These are phyloP conservation scores for Sclerotiophoma versabilis DNA, from an alignment of 2,329 filamentous ascomycete species.

Conservation along the genomic window DNA sequence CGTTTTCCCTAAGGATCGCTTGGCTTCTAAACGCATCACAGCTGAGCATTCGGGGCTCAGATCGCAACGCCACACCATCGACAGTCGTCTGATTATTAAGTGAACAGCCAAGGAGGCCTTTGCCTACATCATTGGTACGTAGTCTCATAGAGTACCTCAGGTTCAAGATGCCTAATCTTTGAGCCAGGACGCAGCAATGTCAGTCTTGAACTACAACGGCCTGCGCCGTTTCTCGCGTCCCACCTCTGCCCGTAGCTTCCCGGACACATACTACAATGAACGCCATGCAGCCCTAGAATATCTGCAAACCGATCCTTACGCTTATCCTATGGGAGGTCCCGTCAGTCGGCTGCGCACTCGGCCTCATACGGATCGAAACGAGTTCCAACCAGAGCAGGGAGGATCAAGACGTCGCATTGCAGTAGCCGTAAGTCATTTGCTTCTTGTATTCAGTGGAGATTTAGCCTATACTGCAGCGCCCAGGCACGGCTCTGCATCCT, in stretches of 20 bases:
- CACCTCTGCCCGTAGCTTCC: slow-evolving; percentile 16
- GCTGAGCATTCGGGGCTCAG: not conserved
- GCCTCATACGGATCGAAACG: slow-evolving; percentile 21
- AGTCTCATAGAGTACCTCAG: not conserved
- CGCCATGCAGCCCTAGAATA: slow-evolving; percentile 31
- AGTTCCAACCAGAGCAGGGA: slow-evolving; percentile 39
- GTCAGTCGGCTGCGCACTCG: slow-evolving; percentile 24
- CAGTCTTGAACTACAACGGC: slow-evolving; percentile 24
- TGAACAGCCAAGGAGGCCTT: not conserved
- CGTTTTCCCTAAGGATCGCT: not conserved
- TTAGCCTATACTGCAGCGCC: not conserved
- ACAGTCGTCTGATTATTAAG: not conserved
- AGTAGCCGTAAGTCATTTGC: slow-evolving; percentile 43
- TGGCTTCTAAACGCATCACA: too few species aligned
- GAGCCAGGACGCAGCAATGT: slow-evolving; percentile 12
- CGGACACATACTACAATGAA: slow-evolving; percentile 28
- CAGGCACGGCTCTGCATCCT: not conserved
- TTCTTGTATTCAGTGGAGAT: not conserved
- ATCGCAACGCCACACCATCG: not conserved
- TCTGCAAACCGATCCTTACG: slow-evolving; percentile 33
- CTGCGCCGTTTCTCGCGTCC: slow-evolving; percentile 26
- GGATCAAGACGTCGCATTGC: slow-evolving; percentile 60
- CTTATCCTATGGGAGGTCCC: slow-evolving; percentile 33
- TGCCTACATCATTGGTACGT: not conserved
- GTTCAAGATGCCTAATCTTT: not conserved